Base-by-base conservation (phyloP, 2,329 filamentous ascomycete genomes). In the Fusarium sp. region DNA sequence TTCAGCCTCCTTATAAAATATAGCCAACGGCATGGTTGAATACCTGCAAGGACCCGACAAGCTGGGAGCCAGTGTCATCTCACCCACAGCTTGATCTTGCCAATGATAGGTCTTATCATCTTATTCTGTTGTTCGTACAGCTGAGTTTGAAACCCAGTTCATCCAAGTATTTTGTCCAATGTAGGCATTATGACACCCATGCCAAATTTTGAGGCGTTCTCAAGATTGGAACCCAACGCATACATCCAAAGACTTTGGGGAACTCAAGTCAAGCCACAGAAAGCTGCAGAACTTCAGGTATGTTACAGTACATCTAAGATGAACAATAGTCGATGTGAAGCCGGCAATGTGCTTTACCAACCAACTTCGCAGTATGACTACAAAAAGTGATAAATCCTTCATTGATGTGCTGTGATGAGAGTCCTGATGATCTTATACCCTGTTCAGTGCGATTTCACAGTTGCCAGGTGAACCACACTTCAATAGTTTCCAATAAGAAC, bases 201-300 rank as follows among this genome's bases (percentile, higher is more conserved):
- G 35, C 33, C 48, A 48, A 52, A 20, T 23, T 44, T 41, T 48
- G 67, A 62, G 63, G 59, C 63, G 42, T 32, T 73, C 57, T 53
- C 62, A 52, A 62, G 33, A 54, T 71, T 70, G 62, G 62, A 60
- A 64, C 59, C 74, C 66, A 74, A 75, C 46, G 30, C 32, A 52
- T 56, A 35, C 41, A 55, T 27, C 67, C 58, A 52, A 53, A 35
- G 37, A 23, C 44, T 58, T 46, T 40, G 32, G 30, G 40, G 33
- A 13, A 38, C 38, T 54, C 62, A 7, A 42, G 41, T 65, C 61
- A 70, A 68, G 62, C 62, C 60, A 59, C 50, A 48, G 53, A 65
- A 54, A 62, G 42, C 58, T 59, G 55, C 45, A 70, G 57, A 55
- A 41, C 67, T 62, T 72, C 7, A 30, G 30, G 30, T 30, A 45